Conservation (phyloP, 306 rosid genomes). For the Fragaria ananassa region DNA sequence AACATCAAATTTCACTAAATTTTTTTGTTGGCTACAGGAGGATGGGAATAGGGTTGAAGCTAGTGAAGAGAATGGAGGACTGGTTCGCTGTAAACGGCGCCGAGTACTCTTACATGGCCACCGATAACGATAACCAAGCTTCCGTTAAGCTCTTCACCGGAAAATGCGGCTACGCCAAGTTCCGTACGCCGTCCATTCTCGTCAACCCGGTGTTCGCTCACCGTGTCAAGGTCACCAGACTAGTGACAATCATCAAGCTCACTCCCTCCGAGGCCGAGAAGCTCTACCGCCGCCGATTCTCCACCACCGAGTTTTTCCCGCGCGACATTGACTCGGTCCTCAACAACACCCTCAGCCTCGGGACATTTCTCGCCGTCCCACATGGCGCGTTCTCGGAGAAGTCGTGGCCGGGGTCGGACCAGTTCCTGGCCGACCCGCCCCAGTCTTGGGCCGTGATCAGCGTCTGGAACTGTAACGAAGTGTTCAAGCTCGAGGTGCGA, state of each 20-base stretch:
- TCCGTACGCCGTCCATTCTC: conserved; percentile 80
- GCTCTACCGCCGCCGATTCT: conserved; percentile 65
- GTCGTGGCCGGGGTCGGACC: conserved; percentile 60
- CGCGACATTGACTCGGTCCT: conserved; percentile 84
- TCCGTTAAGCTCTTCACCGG: conserved; percentile 75
- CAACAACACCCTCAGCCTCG: conserved; percentile 59
- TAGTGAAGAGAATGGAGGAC: conserved; percentile 57
- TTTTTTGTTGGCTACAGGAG: conserved; percentile 43
- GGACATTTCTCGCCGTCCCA: conserved; percentile 84
- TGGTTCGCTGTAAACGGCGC: conserved; percentile 78
- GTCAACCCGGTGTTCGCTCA: conserved; percentile 93
- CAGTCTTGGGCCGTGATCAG: conserved; percentile 89
- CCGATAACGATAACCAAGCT: conserved; percentile 82
- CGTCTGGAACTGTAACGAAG: conserved; percentile 83
- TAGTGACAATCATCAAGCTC: conserved; percentile 51
- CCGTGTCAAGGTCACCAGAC: conserved; percentile 28
- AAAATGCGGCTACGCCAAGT: conserved; percentile 86
- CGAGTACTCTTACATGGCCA: conserved; percentile 88
- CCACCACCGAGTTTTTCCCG: conserved; percentile 90
- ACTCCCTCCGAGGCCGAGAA: conserved; percentile 55
- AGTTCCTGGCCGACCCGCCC: conserved; percentile 55
- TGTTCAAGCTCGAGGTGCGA: conserved; percentile 62
- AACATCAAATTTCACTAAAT: background rate
- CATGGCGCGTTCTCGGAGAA: conserved; percentile 30
- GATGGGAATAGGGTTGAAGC: conserved; percentile 81